phyloP scores from a whole-genome alignment of 371 early-diverging fungal species.

The Mortierella sp. region DNA sequence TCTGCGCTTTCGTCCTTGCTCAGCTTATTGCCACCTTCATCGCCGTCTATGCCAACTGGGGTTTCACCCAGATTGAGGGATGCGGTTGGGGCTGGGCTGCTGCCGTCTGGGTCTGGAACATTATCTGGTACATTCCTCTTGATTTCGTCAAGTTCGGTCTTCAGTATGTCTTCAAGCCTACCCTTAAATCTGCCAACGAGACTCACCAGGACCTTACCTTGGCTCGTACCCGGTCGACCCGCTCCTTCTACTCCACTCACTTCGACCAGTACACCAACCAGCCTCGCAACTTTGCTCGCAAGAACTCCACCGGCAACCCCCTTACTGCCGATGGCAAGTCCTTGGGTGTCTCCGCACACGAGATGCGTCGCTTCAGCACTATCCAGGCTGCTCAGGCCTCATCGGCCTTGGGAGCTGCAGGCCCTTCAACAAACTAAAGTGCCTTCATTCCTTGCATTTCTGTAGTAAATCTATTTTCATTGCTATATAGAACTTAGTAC shows the following conservation, averaged over 20 bases:
- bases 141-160: slow-evolving; percentile 83
- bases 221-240: slow-evolving; percentile 67
- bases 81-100: slow-evolving; percentile 74
- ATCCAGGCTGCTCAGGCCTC: slow-evolving; percentile 67
- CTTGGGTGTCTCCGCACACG: slow-evolving; percentile 59
- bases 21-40: slow-evolving; percentile 72
- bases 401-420: slow-evolving; percentile 44
- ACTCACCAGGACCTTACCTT: slow-evolving; percentile 55
- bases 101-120: slow-evolving; percentile 85
- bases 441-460: not conserved
- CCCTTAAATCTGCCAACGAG: slow-evolving; percentile 60
- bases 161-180: slow-evolving; percentile 68
- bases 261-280: slow-evolving; percentile 60
- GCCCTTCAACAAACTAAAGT: slow-evolving; percentile 29
- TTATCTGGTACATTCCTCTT: slow-evolving; percentile 80
- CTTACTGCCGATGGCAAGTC: slow-evolving; percentile 64
- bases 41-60: slow-evolving; percentile 73
- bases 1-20: slow-evolving; percentile 67
- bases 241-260: slow-evolving; percentile 68
- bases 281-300: slow-evolving; percentile 64
- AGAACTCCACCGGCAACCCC: slow-evolving; percentile 58
- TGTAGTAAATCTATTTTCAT: not conserved
- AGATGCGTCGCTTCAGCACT: slow-evolving; percentile 69
- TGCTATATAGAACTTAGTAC: not conserved
- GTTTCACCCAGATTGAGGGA: slow-evolving; percentile 67